Base-by-base conservation (phyloP, 306 rosid genomes). In the Inga oerstediana region DNA sequence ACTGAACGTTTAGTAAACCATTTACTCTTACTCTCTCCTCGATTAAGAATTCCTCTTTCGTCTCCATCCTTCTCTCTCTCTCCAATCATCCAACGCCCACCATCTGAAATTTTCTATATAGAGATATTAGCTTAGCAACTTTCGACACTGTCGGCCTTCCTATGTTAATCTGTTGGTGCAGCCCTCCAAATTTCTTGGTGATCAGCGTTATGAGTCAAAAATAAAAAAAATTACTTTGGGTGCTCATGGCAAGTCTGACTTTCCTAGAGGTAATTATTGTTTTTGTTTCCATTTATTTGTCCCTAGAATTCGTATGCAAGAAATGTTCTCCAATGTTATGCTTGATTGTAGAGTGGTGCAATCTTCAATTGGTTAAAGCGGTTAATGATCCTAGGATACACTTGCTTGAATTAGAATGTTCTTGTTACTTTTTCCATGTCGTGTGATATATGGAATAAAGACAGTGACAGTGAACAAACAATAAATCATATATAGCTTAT, bases 281-380 rank as follows among this genome's bases (percentile, higher is more conserved):
- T 9, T 20, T 72, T 72, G 14, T 13, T 71, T 19, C 4, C 35
- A 37, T n/a, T 46, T 46, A 59, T 58, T 44, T 70, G 39, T 24
- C 85, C 70, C 62, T 0, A 39, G 20, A 52, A 11, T 67, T 66
- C 19, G 22, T 14, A n/a, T 3, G 24, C 20, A 37, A 44, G 48
- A 80, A 54, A 68, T 11, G 5, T 17, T 54, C 24, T 73, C 52
- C 64, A 71, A 3, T 43, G 61, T 73, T 67, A 56, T 74, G 80
- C 84, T 88, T 90, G 81, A 90, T 85, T 88, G 89, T 70, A 70
- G n/a, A 39, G 30, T 39, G 77, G 79, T 84, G 74, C 78, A 52
- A 84, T 73, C 76, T 64, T 49, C 46, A 51, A n/a, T 35, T 44
- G 58, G 80, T 43, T 64, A 61, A 61, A 75, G 75, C 65, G 35